phyloP scores from a whole-genome alignment of 1,284 basidiomycete species.

The Austroboletus niveus region DNA sequence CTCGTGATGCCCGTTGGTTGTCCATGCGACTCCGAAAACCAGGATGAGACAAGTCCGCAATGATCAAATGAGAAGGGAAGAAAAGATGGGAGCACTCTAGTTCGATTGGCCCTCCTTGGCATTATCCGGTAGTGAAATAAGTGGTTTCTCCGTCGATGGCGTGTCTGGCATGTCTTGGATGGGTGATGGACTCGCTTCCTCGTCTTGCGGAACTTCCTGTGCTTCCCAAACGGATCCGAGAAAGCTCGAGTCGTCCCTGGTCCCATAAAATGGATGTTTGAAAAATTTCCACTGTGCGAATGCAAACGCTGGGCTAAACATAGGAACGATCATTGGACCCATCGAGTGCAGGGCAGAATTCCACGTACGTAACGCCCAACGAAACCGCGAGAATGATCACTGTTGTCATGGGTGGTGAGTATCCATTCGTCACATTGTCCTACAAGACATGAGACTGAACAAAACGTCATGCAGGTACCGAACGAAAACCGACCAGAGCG shows the following conservation, averaged over 20 bases:
- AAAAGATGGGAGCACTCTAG: constrained; percentile 3
- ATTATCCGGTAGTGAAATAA: constrained; percentile 1
- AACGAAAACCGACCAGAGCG: constrained; percentile 42
- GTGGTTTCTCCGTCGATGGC: constrained; percentile 19
- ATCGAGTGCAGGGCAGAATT: too few relatives aligned
- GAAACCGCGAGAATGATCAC: constrained; percentile 48
- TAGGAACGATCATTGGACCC: not conserved
- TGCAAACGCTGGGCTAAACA: constrained; percentile 29
- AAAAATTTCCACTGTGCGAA: constrained; percentile 32
- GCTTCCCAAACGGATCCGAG: constrained; percentile 24
- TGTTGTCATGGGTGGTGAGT: constrained; percentile 45
- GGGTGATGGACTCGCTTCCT: constrained; percentile 18
- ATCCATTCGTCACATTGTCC: constrained; percentile 47
- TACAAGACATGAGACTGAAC: constrained; percentile 21
- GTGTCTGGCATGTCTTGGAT: constrained; percentile 16
- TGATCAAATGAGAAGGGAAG: constrained; percentile 1
- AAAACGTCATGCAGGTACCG: not conserved
- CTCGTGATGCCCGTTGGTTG: not conserved
- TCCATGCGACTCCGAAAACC: constrained; percentile 5
- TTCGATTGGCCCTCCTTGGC: constrained; percentile 5
- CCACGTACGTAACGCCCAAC: constrained; percentile 40
- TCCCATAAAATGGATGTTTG: constrained; percentile 19
- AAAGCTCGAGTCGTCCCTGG: constrained; percentile 13
- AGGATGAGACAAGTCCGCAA: constrained; percentile 3
- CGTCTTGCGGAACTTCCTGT: constrained; percentile 20